Evolutionary conservation across 768 basidiomycete genomes (phyloP), one percentile per base, ranked within the genome.

Genomic region (Lactifluus piperatus): DNA sequence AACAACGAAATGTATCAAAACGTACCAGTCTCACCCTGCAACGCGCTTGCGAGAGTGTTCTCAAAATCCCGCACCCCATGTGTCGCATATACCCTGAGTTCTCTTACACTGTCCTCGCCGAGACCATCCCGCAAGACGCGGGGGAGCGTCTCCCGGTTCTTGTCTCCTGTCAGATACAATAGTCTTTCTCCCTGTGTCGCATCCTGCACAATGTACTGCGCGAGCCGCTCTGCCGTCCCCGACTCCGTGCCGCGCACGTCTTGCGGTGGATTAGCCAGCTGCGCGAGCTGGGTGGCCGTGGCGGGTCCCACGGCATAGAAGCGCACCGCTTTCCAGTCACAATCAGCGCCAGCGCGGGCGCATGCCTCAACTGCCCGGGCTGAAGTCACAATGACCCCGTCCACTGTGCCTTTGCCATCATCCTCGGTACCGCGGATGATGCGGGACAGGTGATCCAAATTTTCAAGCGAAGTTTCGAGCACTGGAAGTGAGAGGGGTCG

Each of bases 131-230:
- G 57, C 37, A 93, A 72, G 9, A 84, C 75, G 16, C 62, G 72
- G 0, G 81, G 72, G 2, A 93, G 70, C 0, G 81, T 84, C 62
- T 91, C 88, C 18, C 81, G 76, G 58, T 89, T 91, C 75, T 93
- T 94, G 77, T 94, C 92, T 22, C 91, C 91, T 11, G 84, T 89
- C 9, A 95, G 77, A 68, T 91, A 92, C 6, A 94, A 69, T 49
- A 94, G 67, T 30, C 67, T 75, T 65, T 56, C 56, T 22, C 50
- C 77, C 74, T 0, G 68, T 63, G 3, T 57, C 1, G 67, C 37
- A 0, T 79, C 75, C 0, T 62, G 47, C 46, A 86, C 65, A 60
- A 93, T 88, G 66, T 82, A 87, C 16, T 69, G 72, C 0, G 82
- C 88, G 13, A 91, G 81, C 37, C 76, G 73, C 65, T 84, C 84